phyloP scores from a whole-genome alignment of 129 eudicot genomes.

The Tagetes erecta region DNA sequence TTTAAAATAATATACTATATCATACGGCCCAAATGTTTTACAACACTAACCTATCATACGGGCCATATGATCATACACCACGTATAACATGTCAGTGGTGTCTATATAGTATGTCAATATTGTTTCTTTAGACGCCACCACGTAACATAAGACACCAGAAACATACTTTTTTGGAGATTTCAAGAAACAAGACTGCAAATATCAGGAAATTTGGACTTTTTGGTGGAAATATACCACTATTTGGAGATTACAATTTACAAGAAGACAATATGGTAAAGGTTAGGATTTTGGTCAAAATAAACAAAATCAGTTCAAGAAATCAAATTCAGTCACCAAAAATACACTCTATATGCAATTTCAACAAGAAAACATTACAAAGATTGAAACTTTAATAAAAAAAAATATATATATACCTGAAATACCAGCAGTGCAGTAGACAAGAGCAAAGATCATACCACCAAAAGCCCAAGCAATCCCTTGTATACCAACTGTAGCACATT shows the following conservation, averaged over 20 bases:
- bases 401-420: slow-evolving; percentile 54
- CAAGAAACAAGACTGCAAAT: neutral
- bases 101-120: too few relatives aligned
- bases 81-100: too few relatives aligned
- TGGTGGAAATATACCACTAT: neutral
- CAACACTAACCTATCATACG: too few relatives aligned
- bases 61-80: too few relatives aligned
- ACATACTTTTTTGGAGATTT: neutral
- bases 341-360: neutral
- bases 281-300: neutral
- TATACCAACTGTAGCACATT: slow-evolving; percentile 86
- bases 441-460: slow-evolving; percentile 98
- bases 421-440: slow-evolving; percentile 92
- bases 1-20: too few relatives aligned
- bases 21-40: too few relatives aligned
- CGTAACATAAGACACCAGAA: neutral
- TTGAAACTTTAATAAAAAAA: too few relatives aligned
- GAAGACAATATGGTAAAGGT: too few relatives aligned
- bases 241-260: too few relatives aligned
- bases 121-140: too few relatives aligned
- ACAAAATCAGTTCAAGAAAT: too few relatives aligned
- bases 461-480: slow-evolving; percentile 99
- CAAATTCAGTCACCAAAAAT: neutral
- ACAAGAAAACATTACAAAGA: neutral
- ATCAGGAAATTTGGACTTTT: neutral